Percentiles rank a stretch among this genome's conserved stretches.
phyloP scores from a whole-genome alignment of 108 stramenopile genomes.

The Licmophora abbreviata region DNA sequence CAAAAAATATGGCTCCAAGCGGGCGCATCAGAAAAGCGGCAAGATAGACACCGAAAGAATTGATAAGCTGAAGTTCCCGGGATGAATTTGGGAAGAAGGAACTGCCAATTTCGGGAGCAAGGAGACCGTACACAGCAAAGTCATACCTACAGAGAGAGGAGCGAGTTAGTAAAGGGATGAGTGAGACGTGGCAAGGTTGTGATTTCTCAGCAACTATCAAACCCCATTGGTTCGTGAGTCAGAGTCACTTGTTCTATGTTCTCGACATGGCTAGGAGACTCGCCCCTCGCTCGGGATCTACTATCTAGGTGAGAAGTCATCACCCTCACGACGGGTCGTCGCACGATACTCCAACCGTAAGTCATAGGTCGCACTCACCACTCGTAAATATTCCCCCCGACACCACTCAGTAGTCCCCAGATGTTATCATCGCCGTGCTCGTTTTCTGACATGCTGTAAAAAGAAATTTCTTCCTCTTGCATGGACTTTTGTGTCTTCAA shows the following conservation, averaged over 20 bases:
- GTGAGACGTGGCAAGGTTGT: conserved; percentile 1
- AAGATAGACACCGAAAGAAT: conserved; percentile 80
- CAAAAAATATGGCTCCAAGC: conserved; percentile 53
- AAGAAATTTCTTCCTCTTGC: conserved; percentile 44
- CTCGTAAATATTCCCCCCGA: conserved; percentile 64
- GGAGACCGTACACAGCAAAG: conserved; percentile 79
- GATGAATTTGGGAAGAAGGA: conserved; percentile 71
- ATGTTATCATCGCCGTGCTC: conserved; percentile 60
- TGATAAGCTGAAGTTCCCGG: conserved; percentile 44
- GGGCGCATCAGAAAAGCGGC: conserved; percentile 80
- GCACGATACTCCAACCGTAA: neutral
- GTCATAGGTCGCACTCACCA: conserved; percentile 25
- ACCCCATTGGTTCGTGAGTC: neutral
- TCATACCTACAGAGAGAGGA: conserved; percentile 54
- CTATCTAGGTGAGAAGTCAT: conserved; percentile 22
- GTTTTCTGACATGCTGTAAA: conserved; percentile 40
- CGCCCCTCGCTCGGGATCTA: conserved; percentile 16
- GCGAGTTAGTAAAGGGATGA: neutral
- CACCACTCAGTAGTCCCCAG: conserved; percentile 63
- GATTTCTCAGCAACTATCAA: too few relatives aligned
- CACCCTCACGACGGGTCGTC: conserved; percentile 3
- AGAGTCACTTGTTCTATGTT: neutral
- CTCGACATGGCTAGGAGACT: conserved; percentile 1
- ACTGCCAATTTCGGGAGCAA: conserved; percentile 66
- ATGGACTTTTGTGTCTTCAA: conserved; percentile 16